Base-by-base conservation (phyloP, 2,329 filamentous ascomycete genomes). In the Colletotrichum tropicale region DNA sequence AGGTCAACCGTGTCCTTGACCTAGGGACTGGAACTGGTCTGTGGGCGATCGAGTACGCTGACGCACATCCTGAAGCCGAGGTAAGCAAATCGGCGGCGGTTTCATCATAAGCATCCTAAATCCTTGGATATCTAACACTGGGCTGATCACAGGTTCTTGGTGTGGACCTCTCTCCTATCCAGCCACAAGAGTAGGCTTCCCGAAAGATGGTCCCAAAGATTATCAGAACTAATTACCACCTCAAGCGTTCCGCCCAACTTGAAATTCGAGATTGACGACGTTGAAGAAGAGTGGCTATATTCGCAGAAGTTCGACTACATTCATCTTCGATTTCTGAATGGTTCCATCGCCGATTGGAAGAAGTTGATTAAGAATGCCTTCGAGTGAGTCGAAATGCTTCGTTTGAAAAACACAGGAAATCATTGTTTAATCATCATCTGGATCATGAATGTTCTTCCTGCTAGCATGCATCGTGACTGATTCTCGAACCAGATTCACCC, bases 281-380 rank as follows among this genome's bases (percentile, higher is more conserved):
- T 81, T 4, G 77, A 82, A 66, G 65, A 79, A 16, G 78, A 78
- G 10, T 80, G 78, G 79, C 75, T 79, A 5, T 81, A 77, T 64
- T 85, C 87, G 2, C 80, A 84, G 4, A 83, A 86, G 64, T 91
- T 91, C 80, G 91, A 93, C 82, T 90, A 89, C 78, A 89, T 93
- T 77, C 91, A 92, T 80, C 88, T 88, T 6, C 88, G 89, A 52
- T 85, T 90, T 76, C 84, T 93, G 77, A 84, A 87, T 4, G 90
- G 91, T 62, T 86, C 87, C 61, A 87, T 92, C 76, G 82, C 85
- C 6, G 89, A 91, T 76, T 92, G 90, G 81, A 85, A 85, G 1
- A 81, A 81, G 16, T 82, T 92, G 18, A 83, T 91, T 66, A 76
- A 80, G 13, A 84, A 88, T 77, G 85, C 86, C 15, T 89, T 86